Evolutionary conservation across 1,284 basidiomycete genomes (phyloP).

Genomic region (Neolentinus lepideus): DNA sequence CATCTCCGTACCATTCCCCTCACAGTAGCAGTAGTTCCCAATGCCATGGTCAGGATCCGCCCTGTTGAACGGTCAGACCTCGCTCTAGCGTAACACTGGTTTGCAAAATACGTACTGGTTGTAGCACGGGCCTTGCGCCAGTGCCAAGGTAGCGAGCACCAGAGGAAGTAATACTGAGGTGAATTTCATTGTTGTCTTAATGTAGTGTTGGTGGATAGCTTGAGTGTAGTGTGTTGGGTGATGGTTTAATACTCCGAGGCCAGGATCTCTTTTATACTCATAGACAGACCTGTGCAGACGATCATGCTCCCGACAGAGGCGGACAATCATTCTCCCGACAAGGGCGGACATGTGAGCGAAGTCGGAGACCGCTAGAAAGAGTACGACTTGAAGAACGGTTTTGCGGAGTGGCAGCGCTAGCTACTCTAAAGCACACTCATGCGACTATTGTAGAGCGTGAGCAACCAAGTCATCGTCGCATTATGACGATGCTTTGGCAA

Average conservation of each 20-base stretch:
- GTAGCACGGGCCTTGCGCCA: not conserved
- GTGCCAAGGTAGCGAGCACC: not conserved
- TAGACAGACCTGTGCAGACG: no score
- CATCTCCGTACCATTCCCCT: not conserved
- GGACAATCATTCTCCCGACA: no score
- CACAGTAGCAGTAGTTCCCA: slow-evolving; percentile 1
- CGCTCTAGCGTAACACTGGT: not conserved
- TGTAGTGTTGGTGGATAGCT: not conserved
- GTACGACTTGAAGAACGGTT: no score
- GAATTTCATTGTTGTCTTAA: not conserved
- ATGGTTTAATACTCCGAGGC: not conserved
- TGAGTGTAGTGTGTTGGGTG: not conserved
- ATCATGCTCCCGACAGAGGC: no score
- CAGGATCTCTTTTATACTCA: not conserved
- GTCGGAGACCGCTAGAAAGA: no score
- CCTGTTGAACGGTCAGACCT: not conserved
- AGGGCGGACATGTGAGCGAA: no score
- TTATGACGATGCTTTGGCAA: no score
- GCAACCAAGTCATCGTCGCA: no score
- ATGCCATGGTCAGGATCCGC: slow-evolving; percentile 1
- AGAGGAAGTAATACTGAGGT: not conserved
- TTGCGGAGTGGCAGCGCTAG: no score
- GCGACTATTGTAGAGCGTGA: no score
- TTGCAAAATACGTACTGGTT: not conserved
- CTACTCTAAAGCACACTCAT: no score